A percentile compares a stretch with the other conserved stretches of the same genome.
Evolutionary conservation across 2,329 filamentous ascomycete species (phyloP).

Genomic region (Calonectria pteridis): DNA sequence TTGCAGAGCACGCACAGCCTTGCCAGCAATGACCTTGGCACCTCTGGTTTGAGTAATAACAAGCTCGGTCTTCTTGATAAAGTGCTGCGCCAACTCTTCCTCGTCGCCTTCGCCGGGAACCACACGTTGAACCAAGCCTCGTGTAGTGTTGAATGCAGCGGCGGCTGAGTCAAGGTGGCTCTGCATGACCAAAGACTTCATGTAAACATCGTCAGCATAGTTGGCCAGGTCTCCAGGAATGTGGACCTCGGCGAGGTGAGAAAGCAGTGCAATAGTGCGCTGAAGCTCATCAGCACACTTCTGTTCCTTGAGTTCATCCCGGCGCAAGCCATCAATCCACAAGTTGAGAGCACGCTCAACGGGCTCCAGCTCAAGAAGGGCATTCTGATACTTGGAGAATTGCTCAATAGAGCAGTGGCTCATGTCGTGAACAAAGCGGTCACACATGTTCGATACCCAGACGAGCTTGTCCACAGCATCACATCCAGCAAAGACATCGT

Average conservation of each 20-base stretch:
- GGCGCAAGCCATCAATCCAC: conserved; percentile 87
- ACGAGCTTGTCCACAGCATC: conserved; percentile 88
- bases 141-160: conserved; percentile 72
- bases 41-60: conserved; percentile 83
- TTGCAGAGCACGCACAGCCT: conserved; percentile 80
- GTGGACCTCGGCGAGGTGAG: conserved; percentile 87
- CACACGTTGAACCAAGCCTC: conserved; percentile 75
- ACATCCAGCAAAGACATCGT: conserved; percentile 83
- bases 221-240: conserved; percentile 77
- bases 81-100: conserved; percentile 75
- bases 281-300: conserved; percentile 86
- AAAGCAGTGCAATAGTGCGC: conserved; percentile 86
- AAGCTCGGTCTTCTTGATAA: conserved; percentile 77
- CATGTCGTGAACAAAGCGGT: conserved; percentile 86
- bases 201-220: conserved; percentile 84
- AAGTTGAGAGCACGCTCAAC: conserved; percentile 90
- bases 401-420: conserved; percentile 81
- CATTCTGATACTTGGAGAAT: conserved; percentile 83
- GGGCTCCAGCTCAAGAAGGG: conserved; percentile 88
- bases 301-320: conserved; percentile 87
- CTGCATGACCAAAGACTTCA: conserved; percentile 81
- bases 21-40: conserved; percentile 85
- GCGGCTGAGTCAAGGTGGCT: conserved; percentile 85
- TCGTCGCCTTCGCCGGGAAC: conserved; percentile 65
- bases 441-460: conserved; percentile 86